Evolutionary conservation across 2,329 filamentous ascomycete genomes (phyloP).

Genomic region (Fusarium coffeatum): DNA sequence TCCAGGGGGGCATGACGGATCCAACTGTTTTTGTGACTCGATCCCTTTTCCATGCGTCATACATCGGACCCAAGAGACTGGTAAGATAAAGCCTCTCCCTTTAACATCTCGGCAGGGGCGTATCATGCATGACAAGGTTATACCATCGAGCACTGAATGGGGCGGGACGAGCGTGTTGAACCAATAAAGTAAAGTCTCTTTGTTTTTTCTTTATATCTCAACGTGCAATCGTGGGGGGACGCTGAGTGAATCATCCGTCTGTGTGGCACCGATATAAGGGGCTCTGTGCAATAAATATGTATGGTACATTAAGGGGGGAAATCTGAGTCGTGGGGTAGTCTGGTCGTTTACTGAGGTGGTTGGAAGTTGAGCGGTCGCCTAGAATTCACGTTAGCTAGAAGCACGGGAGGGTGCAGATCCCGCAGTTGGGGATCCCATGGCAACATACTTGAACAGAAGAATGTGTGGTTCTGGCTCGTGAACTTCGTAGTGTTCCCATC

Average conservation of each 20-base stretch:
- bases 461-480: conserved; percentile 99
- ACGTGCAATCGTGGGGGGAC: conserved; percentile 44
- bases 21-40: conserved; percentile 25
- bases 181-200: conserved; percentile 42
- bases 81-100: conserved; percentile 10
- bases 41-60: conserved; percentile 30
- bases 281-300: conserved; percentile 44
- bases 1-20: conserved; percentile 22
- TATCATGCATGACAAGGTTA: conserved; percentile 2
- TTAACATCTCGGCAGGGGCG: conserved; percentile 8
- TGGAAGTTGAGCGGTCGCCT: conserved; percentile 90
- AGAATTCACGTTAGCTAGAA: conserved; percentile 5
- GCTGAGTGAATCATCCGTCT: conserved; percentile 34
- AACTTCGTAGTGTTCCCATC: conserved; percentile 99
- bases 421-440: not conserved
- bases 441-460: conserved; percentile 92
- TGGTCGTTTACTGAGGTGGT: conserved; percentile 65
- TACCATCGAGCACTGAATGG: conserved; percentile 37
- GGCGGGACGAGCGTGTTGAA: conserved; percentile 39
- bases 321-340: conserved; percentile 31
- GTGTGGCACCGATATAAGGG: conserved; percentile 37
- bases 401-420: not conserved
- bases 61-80: conserved; percentile 16
- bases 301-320: conserved; percentile 44
- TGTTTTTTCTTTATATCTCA: conserved; percentile 45